These are phyloP conservation scores for Phyllosticta citribraziliensis DNA, from an alignment of 2,329 filamentous ascomycete species.

Conservation along the genomic window DNA sequence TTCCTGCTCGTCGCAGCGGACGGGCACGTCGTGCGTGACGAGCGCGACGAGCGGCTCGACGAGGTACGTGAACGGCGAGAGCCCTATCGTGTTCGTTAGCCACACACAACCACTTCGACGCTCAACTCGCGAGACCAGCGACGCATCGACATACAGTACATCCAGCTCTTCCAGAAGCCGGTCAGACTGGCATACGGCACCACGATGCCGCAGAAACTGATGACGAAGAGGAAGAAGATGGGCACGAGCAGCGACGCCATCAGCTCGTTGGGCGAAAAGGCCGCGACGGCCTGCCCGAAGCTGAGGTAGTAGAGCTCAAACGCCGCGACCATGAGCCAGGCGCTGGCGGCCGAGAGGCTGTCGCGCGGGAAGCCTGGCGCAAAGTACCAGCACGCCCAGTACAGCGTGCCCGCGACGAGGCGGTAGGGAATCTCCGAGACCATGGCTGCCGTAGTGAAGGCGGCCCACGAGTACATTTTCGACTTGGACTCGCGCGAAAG, in stretches of 20 bases:
- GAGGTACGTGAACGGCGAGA: slow-evolving; percentile 59
- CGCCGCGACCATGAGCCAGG: slow-evolving; percentile 54
- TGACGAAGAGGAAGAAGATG: slow-evolving; percentile 58
- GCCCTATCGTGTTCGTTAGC: slow-evolving; percentile 46
- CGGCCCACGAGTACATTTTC: slow-evolving; percentile 70
- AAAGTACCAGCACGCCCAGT: slow-evolving; percentile 47
- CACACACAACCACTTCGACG: slow-evolving; percentile 19
- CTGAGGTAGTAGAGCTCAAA: slow-evolving; percentile 58
- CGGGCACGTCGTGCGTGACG: slow-evolving; percentile 44
- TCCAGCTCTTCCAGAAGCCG: slow-evolving; percentile 50
- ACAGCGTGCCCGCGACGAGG: slow-evolving; percentile 54
- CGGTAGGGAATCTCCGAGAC: slow-evolving; percentile 62
- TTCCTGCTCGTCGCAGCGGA: slow-evolving; percentile 47
- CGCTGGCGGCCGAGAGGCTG: slow-evolving; percentile 50
- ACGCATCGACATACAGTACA: slow-evolving; percentile 20
- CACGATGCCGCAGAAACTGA: slow-evolving; percentile 66
- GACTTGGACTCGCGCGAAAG: slow-evolving; percentile 62
- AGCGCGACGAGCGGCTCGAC: slow-evolving; percentile 52
- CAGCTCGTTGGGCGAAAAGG: slow-evolving; percentile 56
- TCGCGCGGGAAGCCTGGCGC: slow-evolving; percentile 43
- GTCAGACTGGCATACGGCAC: slow-evolving; percentile 56
- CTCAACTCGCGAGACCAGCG: slow-evolving; percentile 17
- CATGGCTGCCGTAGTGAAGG: slow-evolving; percentile 56
- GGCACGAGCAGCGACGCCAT: slow-evolving; percentile 58
- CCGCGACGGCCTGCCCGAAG: slow-evolving; percentile 58